Base-by-base conservation (phyloP, 176 grass and related monocot genomes). In the Paspalum notatum region DNA sequence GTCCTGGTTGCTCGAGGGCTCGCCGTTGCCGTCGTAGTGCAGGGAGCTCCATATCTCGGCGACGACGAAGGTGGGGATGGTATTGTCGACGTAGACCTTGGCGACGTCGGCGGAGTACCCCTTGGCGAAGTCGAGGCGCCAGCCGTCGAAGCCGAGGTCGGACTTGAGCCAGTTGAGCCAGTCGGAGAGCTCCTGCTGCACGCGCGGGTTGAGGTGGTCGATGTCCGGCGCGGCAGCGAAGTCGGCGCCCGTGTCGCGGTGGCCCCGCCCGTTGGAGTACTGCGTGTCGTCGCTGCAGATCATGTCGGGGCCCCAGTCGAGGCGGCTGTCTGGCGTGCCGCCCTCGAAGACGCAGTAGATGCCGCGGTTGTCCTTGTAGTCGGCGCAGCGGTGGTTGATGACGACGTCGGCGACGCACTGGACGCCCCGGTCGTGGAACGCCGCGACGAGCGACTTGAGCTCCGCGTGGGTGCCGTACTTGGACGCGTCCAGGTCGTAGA, bases 281-380 rank as follows among this genome's bases (percentile, higher is more conserved):
- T 90, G 75, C 20, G 87, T 79, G 83, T 97, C 91, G 62, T 97
- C 89, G 78, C 91, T 84, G 74, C 91, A 97, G 81, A 97, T 84
- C 94, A 94, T 94, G 60, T 73, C 60, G 14, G 91, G 91, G 41
- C 91, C 94, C 94, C 94, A 97, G 76, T 97, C 94, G 48, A 97
- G 91, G 76, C 87, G 89, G 80, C 45, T 40, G 56, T 90, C 94
- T 1, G 80, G 7, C 8, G 89, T 88, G 54, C 94, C 94, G 32
- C 94, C 94, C 74, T 97, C 87, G 77, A 97, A 97, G 61, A 97
- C 66, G 66, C 94, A 97, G 82, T 97, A 97, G 66, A 97, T 74
- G 60, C 94, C 94, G 21, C 94, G 82, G 4, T 67, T 50, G 56
- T 97, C 94, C 76, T 92, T 90, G 71, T 75, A 75, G 49, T 97